These are phyloP conservation scores for Acaromyces ingoldii DNA, from an alignment of 1,284 basidiomycete genomes.

Conservation along the genomic window DNA sequence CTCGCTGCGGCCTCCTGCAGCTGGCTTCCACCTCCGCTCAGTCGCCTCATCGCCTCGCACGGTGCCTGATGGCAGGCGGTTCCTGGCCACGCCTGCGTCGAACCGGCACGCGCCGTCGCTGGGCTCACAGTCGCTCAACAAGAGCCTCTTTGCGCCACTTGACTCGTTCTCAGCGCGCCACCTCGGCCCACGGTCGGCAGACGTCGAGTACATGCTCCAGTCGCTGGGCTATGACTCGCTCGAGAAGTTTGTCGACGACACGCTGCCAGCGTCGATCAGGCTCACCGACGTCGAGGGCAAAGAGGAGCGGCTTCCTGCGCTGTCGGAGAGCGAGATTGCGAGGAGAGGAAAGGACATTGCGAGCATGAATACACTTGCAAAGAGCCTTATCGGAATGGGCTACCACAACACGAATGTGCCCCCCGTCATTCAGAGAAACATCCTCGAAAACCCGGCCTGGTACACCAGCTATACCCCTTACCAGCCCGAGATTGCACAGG, in stretches of 20 bases:
- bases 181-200: slow-evolving; percentile 39
- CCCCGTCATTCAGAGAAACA: slow-evolving; percentile 49
- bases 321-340: slow-evolving; percentile 82
- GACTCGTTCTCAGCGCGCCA: slow-evolving; percentile 45
- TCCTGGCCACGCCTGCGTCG: neutral
- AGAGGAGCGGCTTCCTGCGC: slow-evolving; percentile 58
- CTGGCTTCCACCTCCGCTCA: too few relatives aligned
- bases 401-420: slow-evolving; percentile 62
- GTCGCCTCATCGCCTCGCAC: too few relatives aligned
- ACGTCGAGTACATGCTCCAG: slow-evolving; percentile 38
- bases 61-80: too few relatives aligned
- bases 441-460: slow-evolving; percentile 96
- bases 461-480: slow-evolving; percentile 93
- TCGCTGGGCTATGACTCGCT: slow-evolving; percentile 40
- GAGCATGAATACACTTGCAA: slow-evolving; percentile 71
- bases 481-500: slow-evolving; percentile 88
- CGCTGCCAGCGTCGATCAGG: slow-evolving; percentile 37
- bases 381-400: slow-evolving; percentile 96
- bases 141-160: slow-evolving; percentile 37
- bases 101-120: neutral
- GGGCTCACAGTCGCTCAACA: neutral
- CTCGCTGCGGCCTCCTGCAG: too few relatives aligned
- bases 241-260: slow-evolving; percentile 42
- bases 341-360: slow-evolving; percentile 72
- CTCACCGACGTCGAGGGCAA: slow-evolving; percentile 63